These are phyloP conservation scores for Crucihimalaya himalaica DNA, from an alignment of 345 rosid genomes.

Conservation along the genomic window DNA sequence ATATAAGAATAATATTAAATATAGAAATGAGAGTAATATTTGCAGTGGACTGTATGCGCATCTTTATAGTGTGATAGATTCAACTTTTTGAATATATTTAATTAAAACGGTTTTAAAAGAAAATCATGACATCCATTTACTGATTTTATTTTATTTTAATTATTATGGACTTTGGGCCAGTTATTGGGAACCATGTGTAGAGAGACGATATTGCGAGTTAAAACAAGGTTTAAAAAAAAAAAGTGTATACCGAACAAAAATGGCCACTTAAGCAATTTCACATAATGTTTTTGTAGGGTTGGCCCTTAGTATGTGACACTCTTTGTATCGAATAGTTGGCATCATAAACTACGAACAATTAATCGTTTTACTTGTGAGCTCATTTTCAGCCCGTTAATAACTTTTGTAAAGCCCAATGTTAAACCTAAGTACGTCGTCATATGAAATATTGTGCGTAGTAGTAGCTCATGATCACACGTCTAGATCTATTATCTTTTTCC, in stretches of 20 bases:
- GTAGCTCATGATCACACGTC: background rate
- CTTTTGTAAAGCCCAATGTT: background rate
- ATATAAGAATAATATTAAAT: no score
- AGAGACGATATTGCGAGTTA: background rate
- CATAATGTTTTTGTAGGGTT: background rate
- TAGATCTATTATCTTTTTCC: background rate
- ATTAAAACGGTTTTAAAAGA: background rate
- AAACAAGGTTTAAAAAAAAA: background rate
- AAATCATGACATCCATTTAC: slow-evolving; percentile 8
- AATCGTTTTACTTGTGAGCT: background rate
- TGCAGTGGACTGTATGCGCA: background rate
- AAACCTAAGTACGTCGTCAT: background rate
- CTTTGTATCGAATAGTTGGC: background rate
- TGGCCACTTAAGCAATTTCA: slow-evolving; percentile 3
- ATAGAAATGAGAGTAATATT: background rate
- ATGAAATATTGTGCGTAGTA: background rate
- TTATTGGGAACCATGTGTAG: slow-evolving; percentile 11
- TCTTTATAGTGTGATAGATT: background rate
- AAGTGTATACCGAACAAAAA: background rate
- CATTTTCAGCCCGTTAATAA: background rate
- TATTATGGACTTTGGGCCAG: background rate
- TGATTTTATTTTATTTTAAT: background rate
- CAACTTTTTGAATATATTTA: background rate
- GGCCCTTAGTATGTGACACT: slow-evolving; percentile 13
- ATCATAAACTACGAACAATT: background rate